Evolutionary conservation across 2,329 filamentous ascomycete genomes (phyloP).

Genomic region (Xylariaceae sp.): DNA sequence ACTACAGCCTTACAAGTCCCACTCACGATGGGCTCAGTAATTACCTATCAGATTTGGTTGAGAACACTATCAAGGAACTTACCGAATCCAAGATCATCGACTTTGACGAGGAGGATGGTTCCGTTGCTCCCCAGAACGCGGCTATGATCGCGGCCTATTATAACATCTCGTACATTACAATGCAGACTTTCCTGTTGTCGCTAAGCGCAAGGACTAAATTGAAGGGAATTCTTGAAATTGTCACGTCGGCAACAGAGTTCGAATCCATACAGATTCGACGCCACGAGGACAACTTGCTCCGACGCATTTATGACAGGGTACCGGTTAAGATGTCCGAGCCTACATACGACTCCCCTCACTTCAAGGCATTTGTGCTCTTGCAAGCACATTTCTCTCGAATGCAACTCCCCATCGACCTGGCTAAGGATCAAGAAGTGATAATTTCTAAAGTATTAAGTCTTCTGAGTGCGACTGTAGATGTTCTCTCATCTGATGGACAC

Average conservation of each 20-base stretch:
- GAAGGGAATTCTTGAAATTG: constrained; percentile 95
- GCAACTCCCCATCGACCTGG: constrained; percentile 93
- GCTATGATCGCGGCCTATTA: constrained; percentile 99
- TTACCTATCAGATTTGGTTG: constrained; percentile 92
- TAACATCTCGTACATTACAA: constrained; percentile 98
- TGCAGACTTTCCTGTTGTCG: constrained; percentile 97
- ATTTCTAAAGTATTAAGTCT: constrained; percentile 84
- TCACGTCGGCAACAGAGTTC: constrained; percentile 96
- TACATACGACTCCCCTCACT: constrained; percentile 91
- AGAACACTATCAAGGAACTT: constrained; percentile 88
- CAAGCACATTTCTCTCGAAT: constrained; percentile 98
- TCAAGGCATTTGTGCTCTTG: constrained; percentile 96
- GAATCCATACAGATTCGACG: constrained; percentile 93
- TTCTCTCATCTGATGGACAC: constrained; percentile 93
- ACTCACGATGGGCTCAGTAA: constrained; percentile 93
- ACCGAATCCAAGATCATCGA: constrained; percentile 95
- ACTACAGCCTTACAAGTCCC: constrained; percentile 87
- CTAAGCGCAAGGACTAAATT: constrained; percentile 88
- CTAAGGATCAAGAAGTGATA: constrained; percentile 92
- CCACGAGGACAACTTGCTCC: constrained; percentile 86
- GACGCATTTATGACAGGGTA: constrained; percentile 90
- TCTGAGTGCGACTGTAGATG: constrained; percentile 90
- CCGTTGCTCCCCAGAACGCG: constrained; percentile 86
- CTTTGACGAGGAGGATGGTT: constrained; percentile 91
- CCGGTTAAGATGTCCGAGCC: constrained; percentile 93